These are phyloP conservation scores for Metroxylon sagu DNA, from an alignment of 176 grass and related monocot genomes.

Conservation along the genomic window DNA sequence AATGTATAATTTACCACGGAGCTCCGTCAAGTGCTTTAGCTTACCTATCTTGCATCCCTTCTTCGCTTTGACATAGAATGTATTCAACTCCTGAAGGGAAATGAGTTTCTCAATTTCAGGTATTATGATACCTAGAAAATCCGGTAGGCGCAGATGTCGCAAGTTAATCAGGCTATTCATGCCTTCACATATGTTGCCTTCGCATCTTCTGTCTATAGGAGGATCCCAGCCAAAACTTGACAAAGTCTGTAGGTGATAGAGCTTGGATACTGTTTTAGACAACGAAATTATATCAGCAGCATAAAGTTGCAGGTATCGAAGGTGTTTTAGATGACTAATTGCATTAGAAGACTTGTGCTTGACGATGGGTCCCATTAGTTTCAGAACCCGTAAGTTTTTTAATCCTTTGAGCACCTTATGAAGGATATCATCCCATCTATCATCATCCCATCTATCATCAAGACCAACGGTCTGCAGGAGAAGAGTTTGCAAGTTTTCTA, in stretches of 20 bases:
- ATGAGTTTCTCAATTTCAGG: slow-evolving; percentile 25
- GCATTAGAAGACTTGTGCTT: slow-evolving; percentile 1
- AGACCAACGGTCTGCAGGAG: slow-evolving; percentile 6
- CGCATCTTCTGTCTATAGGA: too few species aligned
- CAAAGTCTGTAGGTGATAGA: slow-evolving; percentile 29
- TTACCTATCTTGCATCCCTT: slow-evolving; percentile 26
- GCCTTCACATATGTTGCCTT: not conserved
- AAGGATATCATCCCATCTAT: slow-evolving; percentile 2
- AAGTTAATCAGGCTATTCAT: slow-evolving; percentile 31
- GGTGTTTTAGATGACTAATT: slow-evolving; percentile 17
- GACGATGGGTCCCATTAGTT: not conserved
- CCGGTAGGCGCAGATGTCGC: slow-evolving; percentile 20
- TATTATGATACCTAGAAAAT: not conserved
- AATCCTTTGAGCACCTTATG: slow-evolving; percentile 1
- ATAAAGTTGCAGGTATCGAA: slow-evolving; percentile 10
- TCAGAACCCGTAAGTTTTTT: not conserved
- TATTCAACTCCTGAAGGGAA: slow-evolving; percentile 26
- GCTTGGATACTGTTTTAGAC: not conserved
- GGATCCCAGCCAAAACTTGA: fast-evolving
- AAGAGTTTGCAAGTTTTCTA: slow-evolving; percentile 19
- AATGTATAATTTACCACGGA: slow-evolving; percentile 10
- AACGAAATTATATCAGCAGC: not conserved
- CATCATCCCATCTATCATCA: slow-evolving; percentile 4
- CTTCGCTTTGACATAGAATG: not conserved
- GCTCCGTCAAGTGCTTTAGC: slow-evolving; percentile 29